Evolutionary conservation across 164 flowering plant genomes (phyloP), one percentile per base, ranked within the genome.

Genomic region (Kalanchoe fedtschenkoi): DNA sequence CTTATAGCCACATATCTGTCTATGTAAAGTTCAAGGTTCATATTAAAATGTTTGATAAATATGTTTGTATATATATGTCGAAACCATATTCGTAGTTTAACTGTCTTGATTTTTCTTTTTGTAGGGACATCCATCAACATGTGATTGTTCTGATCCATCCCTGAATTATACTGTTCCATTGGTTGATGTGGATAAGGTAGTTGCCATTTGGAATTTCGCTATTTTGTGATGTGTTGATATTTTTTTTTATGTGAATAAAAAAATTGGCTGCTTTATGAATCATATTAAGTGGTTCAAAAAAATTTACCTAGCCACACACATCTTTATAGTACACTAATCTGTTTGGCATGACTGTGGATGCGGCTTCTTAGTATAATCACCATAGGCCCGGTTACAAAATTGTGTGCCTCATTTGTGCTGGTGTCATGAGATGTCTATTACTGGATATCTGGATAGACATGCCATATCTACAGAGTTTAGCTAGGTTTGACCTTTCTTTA

Each of bases 131-230:
- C 72, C 74, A 56, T 62, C 76, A 39, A 34, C 77, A 58, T 73
- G 63, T 63, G 80, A 81, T 58, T 90, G 88, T 86, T 74, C 88
- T 77, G 82, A 82, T 69, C 83, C 87, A 24, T 80, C 86, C 47
- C 68, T 80, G 43, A 96, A 79, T 69, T 74, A 81, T 73, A 69
- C 82, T 62, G 99, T 95, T 63, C 96, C 99, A 33, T 69, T 91
- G 53, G 88, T 77, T 62, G 99, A 95, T 74, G 95, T 85, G 62
- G 99, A 95, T 69, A 95, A 95, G 96, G 97, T 93, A 84, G 51
- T 3, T 53, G 26, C 37, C 55, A 15, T 44, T 51, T 6, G 3
- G 30, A 16, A 0, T 33, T 1, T 34, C 30, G 13, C 24, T 58
- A 3, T 11, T 17, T 32, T 32, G 19, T 14, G 0, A 4, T 3